Percentiles rank a stretch among this genome's conserved stretches.
These are phyloP conservation scores for Vitis hybrid DNA, from an alignment of 177 flowering plant genomes.

Conservation along the genomic window DNA sequence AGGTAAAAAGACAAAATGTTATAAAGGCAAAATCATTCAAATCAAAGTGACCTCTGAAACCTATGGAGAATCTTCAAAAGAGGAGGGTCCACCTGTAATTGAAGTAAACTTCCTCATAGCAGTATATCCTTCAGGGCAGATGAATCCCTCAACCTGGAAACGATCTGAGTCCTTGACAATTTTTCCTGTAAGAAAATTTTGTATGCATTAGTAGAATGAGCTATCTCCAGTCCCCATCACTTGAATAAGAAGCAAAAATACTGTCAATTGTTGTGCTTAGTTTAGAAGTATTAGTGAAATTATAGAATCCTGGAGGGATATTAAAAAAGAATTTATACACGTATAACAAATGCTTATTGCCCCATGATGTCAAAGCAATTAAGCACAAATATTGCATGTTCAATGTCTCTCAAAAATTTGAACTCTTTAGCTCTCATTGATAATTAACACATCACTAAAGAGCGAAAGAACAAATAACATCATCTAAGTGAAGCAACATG, in stretches of 20 bases:
- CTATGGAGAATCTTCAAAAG: neutral
- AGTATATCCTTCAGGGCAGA: slow-evolving; percentile 82
- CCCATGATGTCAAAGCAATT: slow-evolving; percentile 2
- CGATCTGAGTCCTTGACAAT: slow-evolving; percentile 56
- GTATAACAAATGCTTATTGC: neutral
- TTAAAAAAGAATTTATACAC: neutral
- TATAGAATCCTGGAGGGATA: neutral
- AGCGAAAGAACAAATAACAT: neutral
- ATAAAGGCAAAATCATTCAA: neutral
- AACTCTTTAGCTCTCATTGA: neutral
- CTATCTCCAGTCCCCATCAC: neutral
- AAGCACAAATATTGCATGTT: neutral
- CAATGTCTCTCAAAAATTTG: neutral
- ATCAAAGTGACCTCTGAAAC: neutral
- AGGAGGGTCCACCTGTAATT: slow-evolving; percentile 36
- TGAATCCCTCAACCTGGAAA: slow-evolving; percentile 47
- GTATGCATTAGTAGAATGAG: slow-evolving; percentile 3
- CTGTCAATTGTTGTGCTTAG: too few relatives aligned
- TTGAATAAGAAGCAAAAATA: neutral
- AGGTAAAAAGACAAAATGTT: neutral
- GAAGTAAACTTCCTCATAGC: slow-evolving; percentile 70
- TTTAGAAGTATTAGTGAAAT: neutral
- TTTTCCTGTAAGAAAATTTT: slow-evolving; percentile 49
- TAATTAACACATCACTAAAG: neutral
- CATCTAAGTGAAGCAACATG: neutral